Evolutionary conservation across 2,329 filamentous ascomycete genomes (phyloP), one percentile per base, ranked within the genome.

Genomic region (Juglanconis sp.): DNA sequence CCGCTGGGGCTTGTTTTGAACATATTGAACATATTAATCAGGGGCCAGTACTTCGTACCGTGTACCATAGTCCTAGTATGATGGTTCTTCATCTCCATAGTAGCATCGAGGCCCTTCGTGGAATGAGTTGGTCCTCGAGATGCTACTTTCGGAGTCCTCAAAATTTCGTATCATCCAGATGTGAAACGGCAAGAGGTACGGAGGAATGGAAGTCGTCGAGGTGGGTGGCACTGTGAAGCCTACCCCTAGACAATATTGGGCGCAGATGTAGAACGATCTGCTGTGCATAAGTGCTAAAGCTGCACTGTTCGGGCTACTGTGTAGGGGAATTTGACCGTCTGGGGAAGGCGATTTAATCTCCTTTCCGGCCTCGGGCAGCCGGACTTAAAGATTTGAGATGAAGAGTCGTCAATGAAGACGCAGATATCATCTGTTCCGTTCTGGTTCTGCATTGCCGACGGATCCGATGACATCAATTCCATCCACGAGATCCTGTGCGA

Each of bases 1-100:
- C 54, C 34, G 44, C 38, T 50, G 55, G 57, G 58, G 53, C 54
- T 38, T 56, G 57, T 63, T 63, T 63, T 30, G 58, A 15, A 50
- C 55, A 63, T 30, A 60, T 55, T 60, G 59, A 55, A 52, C 30
- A 36, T 15, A 53, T 38, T n/a, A 30, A 50, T 48, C 40, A 50
- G 35, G 55, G 35, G 49, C 11, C 24, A 24, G 24, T 24, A 24
- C 24, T 24, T 24, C 24, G 24, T 24, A 24, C 24, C 24, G 24
- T 24, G 24, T 24, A 24, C 24, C 2, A 24, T 24, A 24, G 24
- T 24, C 24, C 24, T 24, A 24, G 24, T 24, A 24, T 24, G 24
- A 24, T 24, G 24, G 24, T 24, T 24, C 24, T 24, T 24, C 24
- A 24, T 24, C 24, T 24, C 24, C 24, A 24, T 24, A 24, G 24